Conservation (phyloP, 2,329 filamentous ascomycete species). For the Neobulgaria alba region DNA sequence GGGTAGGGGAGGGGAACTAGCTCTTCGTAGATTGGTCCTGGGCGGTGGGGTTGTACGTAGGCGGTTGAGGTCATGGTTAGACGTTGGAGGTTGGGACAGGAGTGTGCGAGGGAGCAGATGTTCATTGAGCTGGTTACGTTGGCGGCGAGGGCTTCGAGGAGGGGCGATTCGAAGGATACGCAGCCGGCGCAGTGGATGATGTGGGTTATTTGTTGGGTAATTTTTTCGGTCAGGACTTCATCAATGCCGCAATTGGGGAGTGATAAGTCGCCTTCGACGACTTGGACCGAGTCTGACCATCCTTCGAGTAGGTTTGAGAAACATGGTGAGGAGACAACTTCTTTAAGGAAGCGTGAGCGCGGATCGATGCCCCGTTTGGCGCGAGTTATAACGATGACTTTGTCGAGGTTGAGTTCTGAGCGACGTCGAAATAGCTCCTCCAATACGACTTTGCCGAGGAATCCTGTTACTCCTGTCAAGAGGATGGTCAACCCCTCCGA, state of each 20-base stretch:
- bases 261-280: slow-evolving; percentile 6
- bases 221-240: not conserved
- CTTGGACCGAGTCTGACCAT: slow-evolving; percentile 1
- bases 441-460: slow-evolving; percentile 45
- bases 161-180: slow-evolving; percentile 5
- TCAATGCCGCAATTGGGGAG: slow-evolving; percentile 2
- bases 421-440: slow-evolving; percentile 5
- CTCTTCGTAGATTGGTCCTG: not conserved
- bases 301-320: slow-evolving; percentile 2
- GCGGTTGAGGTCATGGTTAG: slow-evolving; percentile 6
- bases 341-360: not conserved
- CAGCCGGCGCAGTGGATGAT: slow-evolving; percentile 10
- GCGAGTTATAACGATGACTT: slow-evolving; percentile 3
- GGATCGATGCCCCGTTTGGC: slow-evolving; percentile 1
- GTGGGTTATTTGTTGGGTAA: slow-evolving; percentile 5
- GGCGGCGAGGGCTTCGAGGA: slow-evolving; percentile 1
- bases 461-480: slow-evolving; percentile 48
- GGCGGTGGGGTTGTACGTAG: slow-evolving; percentile 4
- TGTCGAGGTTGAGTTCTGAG: not conserved
- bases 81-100: slow-evolving; percentile 1
- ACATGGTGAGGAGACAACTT: slow-evolving; percentile 2
- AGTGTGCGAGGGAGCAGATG: slow-evolving; percentile 2
- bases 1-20: slow-evolving; percentile 2
- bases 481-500: slow-evolving; percentile 31
- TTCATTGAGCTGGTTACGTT: slow-evolving; percentile 5